Evolutionary conservation across 768 basidiomycete genomes (phyloP).

Genomic region (Collybia mongolica): DNA sequence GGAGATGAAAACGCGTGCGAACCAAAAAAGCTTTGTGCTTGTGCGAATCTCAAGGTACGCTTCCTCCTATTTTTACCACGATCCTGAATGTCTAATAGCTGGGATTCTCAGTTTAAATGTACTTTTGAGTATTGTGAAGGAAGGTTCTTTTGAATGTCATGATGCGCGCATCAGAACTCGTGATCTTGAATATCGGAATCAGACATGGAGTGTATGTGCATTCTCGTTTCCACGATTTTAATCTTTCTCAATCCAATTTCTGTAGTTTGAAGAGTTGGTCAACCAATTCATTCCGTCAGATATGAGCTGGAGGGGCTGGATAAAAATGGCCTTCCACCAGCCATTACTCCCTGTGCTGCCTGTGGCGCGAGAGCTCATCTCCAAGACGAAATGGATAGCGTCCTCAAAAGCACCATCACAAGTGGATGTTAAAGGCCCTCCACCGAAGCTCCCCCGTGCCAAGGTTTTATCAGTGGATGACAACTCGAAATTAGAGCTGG

Average conservation of each 20-base stretch:
- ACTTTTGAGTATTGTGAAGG: constrained; percentile 75
- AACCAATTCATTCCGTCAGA: constrained; percentile 80
- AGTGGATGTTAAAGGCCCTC: constrained; percentile 25
- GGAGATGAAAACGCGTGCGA: constrained; percentile 82
- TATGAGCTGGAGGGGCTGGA: constrained; percentile 78
- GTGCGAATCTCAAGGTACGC: constrained; percentile 70
- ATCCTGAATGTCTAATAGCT: constrained; percentile 10
- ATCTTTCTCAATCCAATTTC: constrained; percentile 6
- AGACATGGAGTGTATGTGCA: constrained; percentile 73
- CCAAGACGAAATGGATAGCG: constrained; percentile 73
- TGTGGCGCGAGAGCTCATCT: constrained; percentile 73
- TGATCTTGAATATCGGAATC: constrained; percentile 77
- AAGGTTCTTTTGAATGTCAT: constrained; percentile 81
- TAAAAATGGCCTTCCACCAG: constrained; percentile 81
- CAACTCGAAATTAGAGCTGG: constrained; percentile 9
- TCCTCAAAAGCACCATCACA: constrained; percentile 35
- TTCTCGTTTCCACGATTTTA: neutral
- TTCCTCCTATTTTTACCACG: constrained; percentile 12
- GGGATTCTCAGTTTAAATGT: constrained; percentile 54
- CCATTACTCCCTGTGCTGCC: constrained; percentile 76
- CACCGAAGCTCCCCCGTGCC: constrained; percentile 28
- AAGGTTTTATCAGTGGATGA: constrained; percentile 15
- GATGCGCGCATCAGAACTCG: constrained; percentile 81
- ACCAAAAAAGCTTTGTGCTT: constrained; percentile 79
- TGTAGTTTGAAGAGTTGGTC: constrained; percentile 75